Percentiles rank a stretch among this genome's conserved stretches.
phyloP scores from a whole-genome alignment of 2,329 filamentous ascomycete species.

The Annulohypoxylon truncatum region DNA sequence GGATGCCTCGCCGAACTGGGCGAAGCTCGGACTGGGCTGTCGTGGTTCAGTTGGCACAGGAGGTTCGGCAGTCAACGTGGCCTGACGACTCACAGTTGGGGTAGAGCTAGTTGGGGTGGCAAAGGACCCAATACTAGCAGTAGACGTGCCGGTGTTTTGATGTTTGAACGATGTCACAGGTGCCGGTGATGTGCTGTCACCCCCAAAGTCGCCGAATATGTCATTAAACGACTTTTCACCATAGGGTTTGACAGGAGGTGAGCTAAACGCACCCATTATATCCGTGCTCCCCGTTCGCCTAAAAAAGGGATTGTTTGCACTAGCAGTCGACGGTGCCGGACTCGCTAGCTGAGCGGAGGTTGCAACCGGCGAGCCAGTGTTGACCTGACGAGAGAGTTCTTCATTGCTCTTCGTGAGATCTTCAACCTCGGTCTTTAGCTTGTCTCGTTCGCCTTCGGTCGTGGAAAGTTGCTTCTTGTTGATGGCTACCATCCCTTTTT shows the following conservation, averaged over 20 bases:
- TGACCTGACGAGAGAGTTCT: slow-evolving; percentile 65
- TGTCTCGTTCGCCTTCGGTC: slow-evolving; percentile 88
- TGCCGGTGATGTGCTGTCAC: slow-evolving; percentile 57
- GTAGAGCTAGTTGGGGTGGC: slow-evolving; percentile 68
- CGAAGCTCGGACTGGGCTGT: slow-evolving; percentile 80
- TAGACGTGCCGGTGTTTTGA: slow-evolving; percentile 68
- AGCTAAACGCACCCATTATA: slow-evolving; percentile 65
- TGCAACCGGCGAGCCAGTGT: slow-evolving; percentile 61
- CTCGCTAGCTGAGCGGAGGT: slow-evolving; percentile 69
- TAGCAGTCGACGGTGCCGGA: slow-evolving; percentile 74
- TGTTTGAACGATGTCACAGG: slow-evolving; percentile 71
- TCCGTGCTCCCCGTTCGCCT: slow-evolving; percentile 73
- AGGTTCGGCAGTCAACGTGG: slow-evolving; percentile 67
- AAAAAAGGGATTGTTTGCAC: slow-evolving; percentile 96
- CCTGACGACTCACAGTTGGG: slow-evolving; percentile 71
- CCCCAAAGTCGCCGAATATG: slow-evolving; percentile 79
- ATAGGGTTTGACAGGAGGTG: slow-evolving; percentile 58
- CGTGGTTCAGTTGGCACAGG: slow-evolving; percentile 77
- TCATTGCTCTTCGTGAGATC: slow-evolving; percentile 73
- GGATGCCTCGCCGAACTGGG: slow-evolving; percentile 74
- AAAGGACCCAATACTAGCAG: slow-evolving; percentile 63
- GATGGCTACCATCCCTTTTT: slow-evolving; percentile 96
- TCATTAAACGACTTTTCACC: slow-evolving; percentile 83
- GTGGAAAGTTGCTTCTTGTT: slow-evolving; percentile 98
- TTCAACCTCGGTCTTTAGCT: slow-evolving; percentile 82